Evolutionary conservation across 2,329 filamentous ascomycete genomes (phyloP), one percentile per base, ranked within the genome.

Genomic region (Daldinia sp.): DNA sequence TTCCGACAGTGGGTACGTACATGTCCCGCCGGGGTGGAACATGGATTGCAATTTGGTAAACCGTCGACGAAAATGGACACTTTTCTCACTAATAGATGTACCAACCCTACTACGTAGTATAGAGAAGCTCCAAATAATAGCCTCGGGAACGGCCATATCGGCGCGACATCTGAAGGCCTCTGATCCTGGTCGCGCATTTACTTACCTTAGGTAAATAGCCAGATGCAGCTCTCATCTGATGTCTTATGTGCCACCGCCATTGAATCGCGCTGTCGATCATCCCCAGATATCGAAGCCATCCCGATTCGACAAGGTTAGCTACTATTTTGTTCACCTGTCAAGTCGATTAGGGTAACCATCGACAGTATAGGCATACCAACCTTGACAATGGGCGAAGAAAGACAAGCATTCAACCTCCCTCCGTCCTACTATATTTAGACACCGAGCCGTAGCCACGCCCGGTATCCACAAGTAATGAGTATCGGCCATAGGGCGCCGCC

Each of bases 351-450:
- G 35, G 41, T 17, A 23, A 32, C 23, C 27, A 25, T 50, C 30
- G 27, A 48, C 37, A 58, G 32, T 13, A 19, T 58, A 50, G 54
- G 61, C 50, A 52, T 58, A 47, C 43, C 48, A 58, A 50, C 39
- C 64, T 39, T 53, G 52, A 32, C 13, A 7, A 17, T 29, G 27
- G 29, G 34, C 15, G 29, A 50, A 19, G 58, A 39, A 41, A 59
- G 54, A 47, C 15, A 45, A 37, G 35, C 21, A 17, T 39, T 37
- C 19, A 49, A 30, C 25, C 23, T 30, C 50, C 17, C 37, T 58
- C 49, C 49, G 47, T 29, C 45, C 62, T 59, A 50, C 64, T 64
- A 67, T 64, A 59, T 67, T 62, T 67, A 67, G 58, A 59, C 54
- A 64, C 64, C 61, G 64, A 64, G 51, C 19, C 50, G 11, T 37